Conservation (phyloP, 805 yeast genomes). For the Lipomyces chichibuensis region DNA sequence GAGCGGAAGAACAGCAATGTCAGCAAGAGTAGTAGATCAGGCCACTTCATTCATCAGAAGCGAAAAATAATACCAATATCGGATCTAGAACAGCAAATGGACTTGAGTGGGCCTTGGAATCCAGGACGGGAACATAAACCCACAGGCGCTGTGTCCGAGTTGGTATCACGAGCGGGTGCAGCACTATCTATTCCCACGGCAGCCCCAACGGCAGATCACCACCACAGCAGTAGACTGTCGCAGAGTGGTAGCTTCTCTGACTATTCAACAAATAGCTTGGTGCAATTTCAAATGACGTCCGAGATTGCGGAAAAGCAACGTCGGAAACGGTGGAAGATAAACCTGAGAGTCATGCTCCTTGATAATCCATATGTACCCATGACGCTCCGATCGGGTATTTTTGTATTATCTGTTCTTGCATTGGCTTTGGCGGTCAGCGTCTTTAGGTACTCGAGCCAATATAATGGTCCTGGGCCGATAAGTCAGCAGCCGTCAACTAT, state of each 20-base stretch:
- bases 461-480: constrained; percentile 42
- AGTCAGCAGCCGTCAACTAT: constrained; percentile 86
- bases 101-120: constrained; percentile 31
- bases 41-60: constrained; percentile 10
- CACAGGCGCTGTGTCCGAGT: not conserved
- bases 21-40: not conserved
- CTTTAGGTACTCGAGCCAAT: constrained; percentile 43
- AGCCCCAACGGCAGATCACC: constrained; percentile 17
- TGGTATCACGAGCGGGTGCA: not conserved
- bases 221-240: not conserved
- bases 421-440: constrained; percentile 72
- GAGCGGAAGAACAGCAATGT: not conserved
- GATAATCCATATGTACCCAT: constrained; percentile 83
- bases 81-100: constrained; percentile 35
- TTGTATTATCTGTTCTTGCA: constrained; percentile 65
- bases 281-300: constrained; percentile 32
- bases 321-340: constrained; percentile 54
- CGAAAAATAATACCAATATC: constrained; percentile 19
- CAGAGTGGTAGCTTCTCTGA: not conserved
- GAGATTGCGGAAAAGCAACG: constrained; percentile 23
- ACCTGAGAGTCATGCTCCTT: constrained; percentile 60
- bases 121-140: constrained; percentile 24
- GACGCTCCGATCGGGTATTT: constrained; percentile 63
- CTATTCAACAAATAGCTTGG: constrained; percentile 12
- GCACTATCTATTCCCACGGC: constrained; percentile 12